Evolutionary conservation across 73 alveolate species (phyloP), one percentile per base, ranked within the genome.

Genomic region (Blepharisma japonicum): DNA sequence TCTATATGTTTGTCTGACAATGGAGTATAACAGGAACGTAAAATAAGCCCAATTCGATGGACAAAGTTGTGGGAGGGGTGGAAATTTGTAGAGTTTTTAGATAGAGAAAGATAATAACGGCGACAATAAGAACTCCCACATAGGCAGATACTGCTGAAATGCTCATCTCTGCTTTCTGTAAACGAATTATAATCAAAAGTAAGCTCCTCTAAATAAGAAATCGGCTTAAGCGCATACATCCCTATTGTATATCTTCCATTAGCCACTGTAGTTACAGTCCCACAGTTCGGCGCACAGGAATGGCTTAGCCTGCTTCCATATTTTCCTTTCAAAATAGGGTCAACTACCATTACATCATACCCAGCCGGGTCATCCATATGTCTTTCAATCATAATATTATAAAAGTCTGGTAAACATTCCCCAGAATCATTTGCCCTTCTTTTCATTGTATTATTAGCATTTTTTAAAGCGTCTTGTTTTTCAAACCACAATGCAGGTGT

Each of bases 401-500:
- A 96, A 80, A 96, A 96, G 83, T 96, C 99, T 6, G 99, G 99
- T 45, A 96, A 51, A 51, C n/a, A 11, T 2, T 51, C 66, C 42
- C 42, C 42, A 51, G 27, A 0, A 51, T 11, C 66, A 11, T 18
- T 88, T 45, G 94, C 98, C 87, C 93, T 96, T 66, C 94, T 88
- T 48, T 83, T 90, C 32, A 47, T 77, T 48, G 81, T 88, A 76
- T 90, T 93, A 89, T 92, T 86, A 51, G 93, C 93, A 53, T 90
- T 77, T 78, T 96, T 96, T 68, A 96, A 88, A n/a, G 94, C 92
- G 86, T 96, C 99, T 74, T 96, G 92, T 79, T 96, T 96, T 80
- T 96, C 99, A 81, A 84, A 95, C 99, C 99, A 96, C 81, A 90
- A 86, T 96, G 98, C 95, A 6, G 99, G 98, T 21, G 94, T 80